phyloP scores from a whole-genome alignment of 805 yeast species.

The Saccharomycopsis vini region DNA sequence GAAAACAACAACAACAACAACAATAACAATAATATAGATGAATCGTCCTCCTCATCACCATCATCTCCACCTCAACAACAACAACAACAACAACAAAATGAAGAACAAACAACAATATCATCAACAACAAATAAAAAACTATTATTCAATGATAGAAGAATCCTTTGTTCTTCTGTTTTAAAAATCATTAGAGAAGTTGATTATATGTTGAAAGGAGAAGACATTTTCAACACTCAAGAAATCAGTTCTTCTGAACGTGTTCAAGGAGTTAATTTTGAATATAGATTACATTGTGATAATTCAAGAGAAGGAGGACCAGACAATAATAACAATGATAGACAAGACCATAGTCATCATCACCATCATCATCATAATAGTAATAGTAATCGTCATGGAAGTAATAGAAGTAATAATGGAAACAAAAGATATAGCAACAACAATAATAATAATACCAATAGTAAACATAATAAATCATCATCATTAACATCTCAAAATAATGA shows the following conservation, averaged over 20 bases:
- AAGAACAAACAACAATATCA: neutral
- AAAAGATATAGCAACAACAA: too few relatives aligned
- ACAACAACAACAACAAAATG: too few relatives aligned
- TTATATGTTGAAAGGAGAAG: conserved; percentile 31
- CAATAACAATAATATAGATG: neutral
- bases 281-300: conserved; percentile 36
- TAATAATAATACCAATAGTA: neutral
- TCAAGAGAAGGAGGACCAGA: conserved; percentile 8
- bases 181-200: conserved; percentile 41
- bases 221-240: conserved; percentile 25
- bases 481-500: neutral
- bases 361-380: neutral
- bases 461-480: neutral
- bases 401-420: conserved; percentile 4
- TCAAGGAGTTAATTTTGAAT: conserved; percentile 38
- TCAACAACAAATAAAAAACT: conserved; percentile 21
- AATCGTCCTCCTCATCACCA: too few relatives aligned
- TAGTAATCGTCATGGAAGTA: neutral
- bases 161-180: conserved; percentile 39
- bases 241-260: conserved; percentile 34
- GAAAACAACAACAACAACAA: too few relatives aligned
- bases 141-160: conserved; percentile 36
- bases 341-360: conserved; percentile 3
- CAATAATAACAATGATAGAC: conserved; percentile 10
- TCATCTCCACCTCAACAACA: too few relatives aligned